Conservation (phyloP, 2,329 filamentous ascomycete genomes). For the Claviceps sorghi region DNA sequence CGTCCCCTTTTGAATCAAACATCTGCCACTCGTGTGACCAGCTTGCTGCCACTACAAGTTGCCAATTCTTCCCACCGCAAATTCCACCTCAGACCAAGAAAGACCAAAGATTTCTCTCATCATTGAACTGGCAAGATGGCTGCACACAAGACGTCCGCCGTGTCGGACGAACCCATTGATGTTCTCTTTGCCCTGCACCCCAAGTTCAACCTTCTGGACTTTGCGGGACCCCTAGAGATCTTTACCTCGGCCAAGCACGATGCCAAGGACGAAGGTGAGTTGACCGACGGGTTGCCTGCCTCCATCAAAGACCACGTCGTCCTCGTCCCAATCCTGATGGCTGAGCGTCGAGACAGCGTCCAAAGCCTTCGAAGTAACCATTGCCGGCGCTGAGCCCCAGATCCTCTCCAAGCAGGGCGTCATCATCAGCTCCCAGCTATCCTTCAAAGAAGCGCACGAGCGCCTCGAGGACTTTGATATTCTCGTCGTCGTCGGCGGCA, state of each 20-base stretch:
- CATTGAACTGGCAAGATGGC: conserved; percentile 31
- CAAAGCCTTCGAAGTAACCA: conserved; percentile 44
- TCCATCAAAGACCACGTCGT: background rate
- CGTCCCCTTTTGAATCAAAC: background rate
- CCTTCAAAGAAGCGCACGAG: conserved; percentile 65
- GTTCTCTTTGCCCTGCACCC: conserved; percentile 46
- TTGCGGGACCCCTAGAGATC: conserved; percentile 40
- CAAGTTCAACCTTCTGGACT: conserved; percentile 45
- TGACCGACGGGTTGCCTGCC: background rate
- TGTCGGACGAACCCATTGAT: conserved; percentile 40
- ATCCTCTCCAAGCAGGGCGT: conserved; percentile 48
- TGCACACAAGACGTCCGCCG: conserved; percentile 42
- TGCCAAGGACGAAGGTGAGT: conserved; percentile 34
- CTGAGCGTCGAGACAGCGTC: conserved; percentile 23
- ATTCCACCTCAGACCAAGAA: conserved; percentile 4
- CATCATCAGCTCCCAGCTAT: conserved; percentile 58
- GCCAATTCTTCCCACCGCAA: conserved; percentile 1
- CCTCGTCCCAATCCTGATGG: background rate
- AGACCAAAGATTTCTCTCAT: conserved; percentile 7
- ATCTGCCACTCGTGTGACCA: background rate
- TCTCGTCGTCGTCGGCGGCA: conserved; percentile 63
- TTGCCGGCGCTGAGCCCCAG: conserved; percentile 38
- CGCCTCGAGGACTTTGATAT: conserved; percentile 64
- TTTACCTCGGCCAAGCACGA: conserved; percentile 37
- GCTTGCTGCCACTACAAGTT: background rate